Conservation (phyloP, 129 eudicot genomes). For the Kitagawia praeruptora region DNA sequence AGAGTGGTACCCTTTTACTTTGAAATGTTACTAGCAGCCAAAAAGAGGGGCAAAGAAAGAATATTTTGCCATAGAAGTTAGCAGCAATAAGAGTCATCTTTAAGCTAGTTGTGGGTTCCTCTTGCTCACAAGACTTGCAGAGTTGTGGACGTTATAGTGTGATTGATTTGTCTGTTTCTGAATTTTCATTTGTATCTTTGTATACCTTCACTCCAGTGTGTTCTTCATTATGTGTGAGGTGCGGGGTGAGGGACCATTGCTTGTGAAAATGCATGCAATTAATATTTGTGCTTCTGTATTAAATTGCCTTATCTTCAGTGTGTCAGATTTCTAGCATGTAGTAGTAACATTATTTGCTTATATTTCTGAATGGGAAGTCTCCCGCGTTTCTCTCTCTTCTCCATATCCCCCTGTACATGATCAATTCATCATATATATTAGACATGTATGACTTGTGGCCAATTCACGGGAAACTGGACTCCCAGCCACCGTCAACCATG, state of each 20-base stretch:
- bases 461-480: conserved; percentile 1
- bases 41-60: not conserved
- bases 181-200: not conserved
- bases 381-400: conserved; percentile 4
- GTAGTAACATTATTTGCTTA: not conserved
- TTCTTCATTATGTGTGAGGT: not conserved
- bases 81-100: conserved; percentile 12
- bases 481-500: not conserved
- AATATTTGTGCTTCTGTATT: not conserved
- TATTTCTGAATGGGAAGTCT: conserved; percentile 1
- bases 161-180: conserved; percentile 1
- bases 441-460: not conserved
- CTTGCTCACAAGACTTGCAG: conserved; percentile 6
- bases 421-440: not conserved
- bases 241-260: conserved; percentile 6
- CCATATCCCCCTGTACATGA: not conserved
- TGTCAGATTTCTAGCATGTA: conserved; percentile 1
- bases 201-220: conserved; percentile 3
- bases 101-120: conserved; percentile 10
- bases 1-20: not conserved
- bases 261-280: not conserved
- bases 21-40: conserved; percentile 7
- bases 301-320: not conserved
- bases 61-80: conserved; percentile 13
- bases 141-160: conserved; percentile 1